phyloP scores from a whole-genome alignment of 371 early-diverging fungal species.

The Dinochytrium kinnereticum region DNA sequence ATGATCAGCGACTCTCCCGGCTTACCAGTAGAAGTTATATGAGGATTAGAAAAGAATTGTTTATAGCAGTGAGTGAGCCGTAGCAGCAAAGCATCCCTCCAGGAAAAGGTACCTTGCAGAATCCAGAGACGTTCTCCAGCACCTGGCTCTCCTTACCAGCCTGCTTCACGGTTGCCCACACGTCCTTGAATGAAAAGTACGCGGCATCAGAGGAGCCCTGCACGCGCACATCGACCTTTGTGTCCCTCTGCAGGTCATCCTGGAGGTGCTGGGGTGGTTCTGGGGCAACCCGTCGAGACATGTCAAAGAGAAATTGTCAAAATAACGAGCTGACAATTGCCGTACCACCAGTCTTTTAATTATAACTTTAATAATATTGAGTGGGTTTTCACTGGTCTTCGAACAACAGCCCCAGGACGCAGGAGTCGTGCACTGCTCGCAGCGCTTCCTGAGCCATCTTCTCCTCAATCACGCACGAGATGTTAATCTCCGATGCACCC shows the following conservation, averaged over 20 bases:
- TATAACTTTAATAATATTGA: no score
- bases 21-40: no score
- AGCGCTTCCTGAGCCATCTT: constrained; percentile 75
- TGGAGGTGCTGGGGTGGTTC: neutral
- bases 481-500: constrained; percentile 96
- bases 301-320: constrained; percentile 2
- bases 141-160: constrained; percentile 13
- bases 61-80: no score
- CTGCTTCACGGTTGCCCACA: constrained; percentile 16
- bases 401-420: constrained; percentile 42
- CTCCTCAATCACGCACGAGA: constrained; percentile 92
- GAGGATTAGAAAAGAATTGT: no score
- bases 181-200: constrained; percentile 32
- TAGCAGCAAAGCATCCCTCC: no score
- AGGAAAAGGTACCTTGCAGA: constrained; percentile 24
- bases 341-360: no score
- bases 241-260: neutral
- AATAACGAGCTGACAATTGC: no score
- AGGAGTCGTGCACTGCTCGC: constrained; percentile 82
- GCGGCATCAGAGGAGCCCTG: constrained; percentile 8
- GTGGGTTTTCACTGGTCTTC: no score
- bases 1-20: constrained; percentile 29
- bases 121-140: constrained; percentile 25
- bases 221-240: neutral
- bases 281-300: constrained; percentile 14